phyloP scores from a whole-genome alignment of 345 rosid genomes.

The Cardiospermum halicacabum region DNA sequence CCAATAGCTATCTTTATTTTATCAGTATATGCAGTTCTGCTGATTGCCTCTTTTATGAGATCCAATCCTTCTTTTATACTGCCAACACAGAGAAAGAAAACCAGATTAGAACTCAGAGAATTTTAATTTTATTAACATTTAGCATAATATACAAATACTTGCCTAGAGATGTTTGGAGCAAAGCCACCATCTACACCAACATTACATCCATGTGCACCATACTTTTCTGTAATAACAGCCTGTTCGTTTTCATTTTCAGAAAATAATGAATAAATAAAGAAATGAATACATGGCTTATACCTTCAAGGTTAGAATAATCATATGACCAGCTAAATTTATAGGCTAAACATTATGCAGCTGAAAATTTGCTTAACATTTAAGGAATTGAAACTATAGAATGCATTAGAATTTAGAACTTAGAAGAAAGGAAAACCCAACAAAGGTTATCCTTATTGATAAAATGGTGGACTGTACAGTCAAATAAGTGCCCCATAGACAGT shows the following conservation, averaged over 20 bases:
- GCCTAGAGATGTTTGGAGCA: constrained; percentile 90
- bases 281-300: constrained; percentile 16
- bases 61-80: constrained; percentile 89
- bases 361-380: not conserved
- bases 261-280: constrained; percentile 23
- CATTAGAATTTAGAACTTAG: not conserved
- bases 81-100: constrained; percentile 24
- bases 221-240: constrained; percentile 87
- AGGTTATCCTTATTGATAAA: not conserved
- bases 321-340: not conserved
- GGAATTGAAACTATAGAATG: not conserved
- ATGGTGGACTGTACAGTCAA: not conserved
- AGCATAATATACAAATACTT: constrained; percentile 22
- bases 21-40: constrained; percentile 77
- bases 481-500: not conserved
- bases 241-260: constrained; percentile 40
- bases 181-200: constrained; percentile 96
- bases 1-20: constrained; percentile 90
- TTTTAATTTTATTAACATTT: constrained; percentile 8
- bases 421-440: not conserved
- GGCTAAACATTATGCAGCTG: not conserved
- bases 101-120: constrained; percentile 10
- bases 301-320: constrained; percentile 2
- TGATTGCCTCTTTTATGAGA: constrained; percentile 86
- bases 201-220: constrained; percentile 70